Base-by-base conservation (phyloP, 495 filamentous ascomycete genomes). In the Penicilliopsis zonata region DNA sequence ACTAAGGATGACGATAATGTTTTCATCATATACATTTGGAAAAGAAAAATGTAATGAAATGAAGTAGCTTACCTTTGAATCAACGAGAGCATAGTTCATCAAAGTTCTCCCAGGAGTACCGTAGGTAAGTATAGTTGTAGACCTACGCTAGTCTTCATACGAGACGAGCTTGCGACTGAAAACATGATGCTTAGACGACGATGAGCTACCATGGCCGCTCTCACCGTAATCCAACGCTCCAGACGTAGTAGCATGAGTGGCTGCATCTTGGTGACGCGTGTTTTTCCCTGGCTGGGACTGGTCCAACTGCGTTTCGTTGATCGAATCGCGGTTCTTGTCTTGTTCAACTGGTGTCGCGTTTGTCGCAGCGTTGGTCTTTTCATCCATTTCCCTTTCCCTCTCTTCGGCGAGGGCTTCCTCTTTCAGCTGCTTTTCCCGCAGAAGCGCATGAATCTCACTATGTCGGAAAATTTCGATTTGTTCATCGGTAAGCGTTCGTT, bases 381-480 rank as follows among this genome's bases (percentile, higher is more conserved):
- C 18, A 29, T 34, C 23, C 10, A 8, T 18, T 13, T 16, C 9
- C 13, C 12, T 14, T 19, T 28, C 28, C 5, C 21, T 18, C 18
- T 18, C 3, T 12, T 37, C 14, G n/a, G 19, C 34, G 14, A 28
- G 25, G 18, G 32, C 39, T 31, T 43, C 18, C 40, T 54, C 47
- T 23, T 31, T 40, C 9, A 57, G 45, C 44, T 63, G 51, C 42
- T 55, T 55, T 36, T 64, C 64, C 7, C 79, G 70, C 3, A 84
- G 55, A 12, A 94, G 56, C 5, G 65, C 46, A 46, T 93, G 75
- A 26, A 96, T 70, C 57, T 98, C 90, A 9, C 79, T 90, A 49
- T 90, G 81, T 36, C 90, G 66, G 49, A 96, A 94, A 23, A 94
- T 90, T 12, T 67, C 74, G 27, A 95, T 83, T 56, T 98, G 81